These are phyloP conservation scores for Acmispon strigosus DNA, from an alignment of 306 rosid genomes.

Conservation along the genomic window DNA sequence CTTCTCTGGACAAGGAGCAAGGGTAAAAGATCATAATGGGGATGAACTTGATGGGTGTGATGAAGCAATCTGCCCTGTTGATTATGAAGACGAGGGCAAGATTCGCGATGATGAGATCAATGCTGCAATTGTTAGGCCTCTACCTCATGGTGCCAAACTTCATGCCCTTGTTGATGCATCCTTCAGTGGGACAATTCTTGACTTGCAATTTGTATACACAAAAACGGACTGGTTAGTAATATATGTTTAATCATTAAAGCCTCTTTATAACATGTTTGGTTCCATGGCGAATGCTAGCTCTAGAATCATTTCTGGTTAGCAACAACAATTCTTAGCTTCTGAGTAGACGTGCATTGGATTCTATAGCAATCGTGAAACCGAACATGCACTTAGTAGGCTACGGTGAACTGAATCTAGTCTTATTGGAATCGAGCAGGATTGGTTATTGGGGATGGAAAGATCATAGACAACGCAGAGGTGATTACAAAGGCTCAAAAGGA, in stretches of 20 bases:
- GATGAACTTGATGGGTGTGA: constrained; percentile 58
- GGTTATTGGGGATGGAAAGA: constrained; percentile 37
- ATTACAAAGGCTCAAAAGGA: constrained; percentile 44
- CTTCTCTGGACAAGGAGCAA: constrained; percentile 58
- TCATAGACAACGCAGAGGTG: constrained; percentile 14
- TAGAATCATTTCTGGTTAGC: too few species aligned
- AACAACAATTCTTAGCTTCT: too few species aligned
- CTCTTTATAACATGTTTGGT: not conserved
- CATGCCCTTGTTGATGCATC: constrained; percentile 64
- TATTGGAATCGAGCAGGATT: constrained; percentile 18
- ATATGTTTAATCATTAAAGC: not conserved
- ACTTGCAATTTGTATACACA: constrained; percentile 43
- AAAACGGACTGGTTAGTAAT: constrained; percentile 39
- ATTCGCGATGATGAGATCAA: constrained; percentile 61
- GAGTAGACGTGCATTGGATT: too few species aligned
- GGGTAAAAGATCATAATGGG: constrained; percentile 17
- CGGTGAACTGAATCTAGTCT: not conserved
- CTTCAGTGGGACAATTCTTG: constrained; percentile 56
- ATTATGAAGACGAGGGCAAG: constrained; percentile 39
- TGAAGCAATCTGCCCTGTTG: constrained; percentile 61
- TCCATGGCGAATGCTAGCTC: too few species aligned
- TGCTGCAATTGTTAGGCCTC: constrained; percentile 53
- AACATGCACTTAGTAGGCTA: not conserved
- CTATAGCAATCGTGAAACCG: too few species aligned
- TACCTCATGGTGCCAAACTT: constrained; percentile 51